These are phyloP conservation scores for Aureobasidium mangrovei DNA, from an alignment of 2,329 filamentous ascomycete species.

Conservation along the genomic window DNA sequence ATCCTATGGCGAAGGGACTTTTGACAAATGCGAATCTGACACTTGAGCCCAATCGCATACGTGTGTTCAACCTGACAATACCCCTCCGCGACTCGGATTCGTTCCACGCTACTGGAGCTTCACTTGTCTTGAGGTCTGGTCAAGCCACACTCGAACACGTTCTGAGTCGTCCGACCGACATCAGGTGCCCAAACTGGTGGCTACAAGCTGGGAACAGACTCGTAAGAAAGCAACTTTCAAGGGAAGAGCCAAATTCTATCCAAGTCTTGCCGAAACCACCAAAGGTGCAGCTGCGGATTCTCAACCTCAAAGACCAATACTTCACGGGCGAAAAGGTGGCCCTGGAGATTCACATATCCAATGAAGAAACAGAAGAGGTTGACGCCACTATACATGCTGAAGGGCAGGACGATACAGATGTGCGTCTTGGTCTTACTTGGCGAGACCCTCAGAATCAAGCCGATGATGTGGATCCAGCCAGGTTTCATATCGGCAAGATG, in stretches of 20 bases:
- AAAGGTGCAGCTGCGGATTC: constrained; percentile 69
- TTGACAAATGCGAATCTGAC: constrained; percentile 54
- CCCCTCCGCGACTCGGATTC: constrained; percentile 76
- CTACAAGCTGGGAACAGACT: constrained; percentile 27
- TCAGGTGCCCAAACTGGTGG: constrained; percentile 15
- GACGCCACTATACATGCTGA: constrained; percentile 29
- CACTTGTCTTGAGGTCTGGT: constrained; percentile 54
- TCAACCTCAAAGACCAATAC: constrained; percentile 58
- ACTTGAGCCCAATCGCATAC: constrained; percentile 57
- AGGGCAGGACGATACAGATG: constrained; percentile 11
- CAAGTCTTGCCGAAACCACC: constrained; percentile 81
- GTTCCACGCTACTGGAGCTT: constrained; percentile 56
- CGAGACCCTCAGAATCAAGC: constrained; percentile 22
- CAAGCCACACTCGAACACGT: constrained; percentile 60
- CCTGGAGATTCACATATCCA: constrained; percentile 61
- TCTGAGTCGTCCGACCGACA: constrained; percentile 31
- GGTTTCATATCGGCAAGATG: not conserved
- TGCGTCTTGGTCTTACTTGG: constrained; percentile 19
- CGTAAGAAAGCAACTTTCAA: constrained; percentile 33
- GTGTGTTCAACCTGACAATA: constrained; percentile 62
- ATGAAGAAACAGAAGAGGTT: constrained; percentile 68
- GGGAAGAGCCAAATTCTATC: constrained; percentile 47
- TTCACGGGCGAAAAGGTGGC: constrained; percentile 74
- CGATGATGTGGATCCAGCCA: constrained; percentile 6
- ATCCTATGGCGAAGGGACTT: constrained; percentile 30